Base-by-base conservation (phyloP, 495 filamentous ascomycete genomes). In the Saxophila tyrrhenica region DNA sequence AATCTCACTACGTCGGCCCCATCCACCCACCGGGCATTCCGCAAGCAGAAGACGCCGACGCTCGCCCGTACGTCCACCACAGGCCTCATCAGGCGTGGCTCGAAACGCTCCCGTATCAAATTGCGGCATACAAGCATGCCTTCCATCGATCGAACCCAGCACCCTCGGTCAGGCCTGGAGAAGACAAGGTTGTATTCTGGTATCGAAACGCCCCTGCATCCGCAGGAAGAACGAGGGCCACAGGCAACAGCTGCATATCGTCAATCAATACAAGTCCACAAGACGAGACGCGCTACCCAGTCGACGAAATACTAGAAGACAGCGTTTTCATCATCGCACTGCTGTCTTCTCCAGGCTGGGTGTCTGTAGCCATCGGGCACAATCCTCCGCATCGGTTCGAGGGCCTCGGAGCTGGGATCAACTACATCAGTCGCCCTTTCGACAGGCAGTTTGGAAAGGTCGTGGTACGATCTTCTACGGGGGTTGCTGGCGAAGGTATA, bases 1-100 rank as follows among this genome's bases (percentile, higher is more conserved):
- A 89, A 65, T 78, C 79, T 8, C 84, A 85, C 69, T 87, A 89
- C 58, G 82, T 89, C 55, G 81, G 79, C 29, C 78, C 77, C 2
- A 71, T 81, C 32, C 64, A 73, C 29, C 52, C 67, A 0, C 61
- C 66, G 5, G 74, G 78, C 8, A 73, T 49, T 20, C 47, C 81
- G 2, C 74, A 79, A 20, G 53, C 39, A 11, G 24, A 17, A 8
- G 21, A 49, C 20, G 48, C 41, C 0, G 54, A 65, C 8, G 75
- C 75, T 1, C 66, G 72, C 8, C 58, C 65, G 10, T 83, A 83
- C 48, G 72, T 79, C 43, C 32, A 63, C 25, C 62, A 66, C 52
- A 71, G 71, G 57, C 71, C 48, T 17, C 80, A 83, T 63, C 73
- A 78, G 24, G 72, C 63, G 17, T 83, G 77, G 77, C 69, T 74